These are phyloP conservation scores for Trichosporon ovoides DNA, from an alignment of 1,284 basidiomycete genomes.

Conservation along the genomic window DNA sequence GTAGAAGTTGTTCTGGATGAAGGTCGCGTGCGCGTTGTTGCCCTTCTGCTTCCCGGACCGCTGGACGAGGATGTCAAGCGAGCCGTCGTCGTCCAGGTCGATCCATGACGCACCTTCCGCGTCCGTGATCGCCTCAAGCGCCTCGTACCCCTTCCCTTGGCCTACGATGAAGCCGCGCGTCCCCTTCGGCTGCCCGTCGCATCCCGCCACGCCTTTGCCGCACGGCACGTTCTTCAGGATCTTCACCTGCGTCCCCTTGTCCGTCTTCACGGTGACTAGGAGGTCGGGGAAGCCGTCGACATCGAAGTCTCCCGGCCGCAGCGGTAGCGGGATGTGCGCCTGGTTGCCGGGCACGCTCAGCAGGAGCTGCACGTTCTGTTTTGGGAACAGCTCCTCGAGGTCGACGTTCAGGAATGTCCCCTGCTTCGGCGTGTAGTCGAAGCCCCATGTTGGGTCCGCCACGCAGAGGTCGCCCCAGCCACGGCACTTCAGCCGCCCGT, in stretches of 20 bases:
- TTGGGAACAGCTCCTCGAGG: conserved; percentile 59
- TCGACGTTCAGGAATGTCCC: conserved; percentile 66
- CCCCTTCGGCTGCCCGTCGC: conserved; percentile 15
- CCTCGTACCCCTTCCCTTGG: conserved; percentile 59
- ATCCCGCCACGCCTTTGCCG: conserved; percentile 41
- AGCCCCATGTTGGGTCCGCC: conserved; percentile 72
- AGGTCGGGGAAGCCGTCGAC: conserved; percentile 94
- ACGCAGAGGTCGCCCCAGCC: conserved; percentile 74
- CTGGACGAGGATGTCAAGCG: conserved; percentile 86
- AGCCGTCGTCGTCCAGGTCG: conserved; percentile 97
- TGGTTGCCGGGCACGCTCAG: conserved; percentile 54
- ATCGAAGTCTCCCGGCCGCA: conserved; percentile 85
- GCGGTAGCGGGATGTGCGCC: conserved; percentile 63
- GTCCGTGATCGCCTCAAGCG: conserved; percentile 66
- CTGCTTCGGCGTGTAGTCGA: conserved; percentile 59
- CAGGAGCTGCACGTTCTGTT: conserved; percentile 55
- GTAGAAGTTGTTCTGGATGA: conserved; percentile 96
- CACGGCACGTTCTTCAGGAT: conserved; percentile 73
- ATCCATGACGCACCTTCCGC: conserved; percentile 75
- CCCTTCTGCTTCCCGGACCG: conserved; percentile 61
- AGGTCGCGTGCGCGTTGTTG: conserved; percentile 54
- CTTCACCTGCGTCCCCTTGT: conserved; percentile 50
- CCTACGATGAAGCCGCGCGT: conserved; percentile 62
- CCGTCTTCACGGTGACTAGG: conserved; percentile 58
- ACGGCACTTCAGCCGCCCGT: conserved; percentile 56